Conservation (phyloP, 495 filamentous ascomycete genomes). For the Lepraria neglecta region DNA sequence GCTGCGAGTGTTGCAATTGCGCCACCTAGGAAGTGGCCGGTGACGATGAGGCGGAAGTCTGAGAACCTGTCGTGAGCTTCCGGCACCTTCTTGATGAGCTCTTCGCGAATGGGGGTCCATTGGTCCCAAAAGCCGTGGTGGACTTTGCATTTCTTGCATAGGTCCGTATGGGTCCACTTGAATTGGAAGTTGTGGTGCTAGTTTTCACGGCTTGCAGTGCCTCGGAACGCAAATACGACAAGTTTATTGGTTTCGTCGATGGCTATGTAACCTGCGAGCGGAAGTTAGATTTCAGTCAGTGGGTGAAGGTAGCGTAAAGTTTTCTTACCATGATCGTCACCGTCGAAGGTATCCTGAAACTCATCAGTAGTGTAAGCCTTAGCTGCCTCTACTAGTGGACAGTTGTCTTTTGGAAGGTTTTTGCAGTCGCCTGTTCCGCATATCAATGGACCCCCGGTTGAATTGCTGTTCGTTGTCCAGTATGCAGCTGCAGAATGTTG, state of each 20-base stretch:
- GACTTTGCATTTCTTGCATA: slow-evolving; percentile 45
- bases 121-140: slow-evolving; percentile 51
- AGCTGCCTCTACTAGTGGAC: slow-evolving; percentile 19
- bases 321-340: slow-evolving; percentile 40
- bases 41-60: slow-evolving; percentile 48
- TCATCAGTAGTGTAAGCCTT: slow-evolving; percentile 46
- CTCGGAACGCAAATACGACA: slow-evolving; percentile 65
- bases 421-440: slow-evolving; percentile 55
- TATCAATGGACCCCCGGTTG: slow-evolving; percentile 41
- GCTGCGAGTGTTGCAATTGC: slow-evolving; percentile 57
- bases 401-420: slow-evolving; percentile 43
- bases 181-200: slow-evolving; percentile 58
- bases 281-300: not conserved
- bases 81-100: slow-evolving; percentile 36
- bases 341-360: slow-evolving; percentile 46
- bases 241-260: slow-evolving; percentile 53
- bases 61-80: slow-evolving; percentile 36
- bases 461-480: slow-evolving; percentile 51
- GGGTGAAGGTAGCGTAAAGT: too few species aligned
- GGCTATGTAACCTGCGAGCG: slow-evolving; percentile 54
- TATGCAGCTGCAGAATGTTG: slow-evolving; percentile 65
- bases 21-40: slow-evolving; percentile 63
- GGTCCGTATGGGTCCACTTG: slow-evolving; percentile 28
- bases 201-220: slow-evolving; percentile 53
- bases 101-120: slow-evolving; percentile 39